These are phyloP conservation scores for Geotrichum citri-aurantii DNA, from an alignment of 1,139 yeast genomes.

Conservation along the genomic window DNA sequence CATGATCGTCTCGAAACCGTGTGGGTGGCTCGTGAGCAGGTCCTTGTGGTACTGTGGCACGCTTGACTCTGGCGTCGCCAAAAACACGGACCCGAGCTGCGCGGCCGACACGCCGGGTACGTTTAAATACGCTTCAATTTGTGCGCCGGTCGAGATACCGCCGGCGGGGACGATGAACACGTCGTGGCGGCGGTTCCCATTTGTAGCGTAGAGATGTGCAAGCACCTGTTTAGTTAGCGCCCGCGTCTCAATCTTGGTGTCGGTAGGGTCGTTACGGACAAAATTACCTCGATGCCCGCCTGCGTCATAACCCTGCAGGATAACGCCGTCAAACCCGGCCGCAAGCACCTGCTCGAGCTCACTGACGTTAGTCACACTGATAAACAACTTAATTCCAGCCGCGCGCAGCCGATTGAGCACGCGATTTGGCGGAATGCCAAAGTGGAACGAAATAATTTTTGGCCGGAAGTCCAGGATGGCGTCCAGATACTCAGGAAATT, in stretches of 20 bases:
- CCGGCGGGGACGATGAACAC: background rate
- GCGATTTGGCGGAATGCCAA: conserved; percentile 5
- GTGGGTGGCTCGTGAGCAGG: background rate
- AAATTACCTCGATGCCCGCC: conserved; percentile 6
- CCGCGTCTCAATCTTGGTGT: background rate
- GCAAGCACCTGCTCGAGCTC: background rate
- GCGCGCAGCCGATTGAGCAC: background rate
- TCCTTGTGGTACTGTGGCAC: background rate
- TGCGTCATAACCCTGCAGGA: conserved; percentile 3
- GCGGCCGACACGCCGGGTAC: background rate
- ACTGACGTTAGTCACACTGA: background rate
- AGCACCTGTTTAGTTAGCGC: background rate
- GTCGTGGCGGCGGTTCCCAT: background rate
- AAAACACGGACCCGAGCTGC: background rate
- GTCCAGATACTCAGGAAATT: background rate
- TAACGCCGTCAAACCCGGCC: background rate
- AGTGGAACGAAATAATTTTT: conserved; percentile 1
- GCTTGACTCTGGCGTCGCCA: background rate
- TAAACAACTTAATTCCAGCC: background rate
- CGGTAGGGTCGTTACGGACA: background rate
- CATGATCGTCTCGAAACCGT: background rate
- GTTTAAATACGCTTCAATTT: background rate
- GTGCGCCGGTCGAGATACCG: background rate
- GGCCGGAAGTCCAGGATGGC: background rate
- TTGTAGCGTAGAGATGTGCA: background rate